phyloP scores from a whole-genome alignment of 306 rosid species.

The Pterocarpus macrocarpus region DNA sequence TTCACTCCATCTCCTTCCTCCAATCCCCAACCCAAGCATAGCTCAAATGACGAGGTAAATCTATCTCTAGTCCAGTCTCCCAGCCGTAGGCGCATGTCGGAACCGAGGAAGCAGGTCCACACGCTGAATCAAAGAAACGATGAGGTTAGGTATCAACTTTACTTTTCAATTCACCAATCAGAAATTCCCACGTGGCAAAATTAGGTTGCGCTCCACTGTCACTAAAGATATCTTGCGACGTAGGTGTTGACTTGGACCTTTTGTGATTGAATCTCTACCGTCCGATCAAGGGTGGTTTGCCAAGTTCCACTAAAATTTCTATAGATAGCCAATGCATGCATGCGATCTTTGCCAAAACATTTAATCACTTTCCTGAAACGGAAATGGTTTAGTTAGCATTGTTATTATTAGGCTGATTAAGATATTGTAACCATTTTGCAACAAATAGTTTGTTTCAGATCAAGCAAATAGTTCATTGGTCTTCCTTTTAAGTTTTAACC shows the following conservation, averaged over 20 bases:
- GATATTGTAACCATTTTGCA: not conserved
- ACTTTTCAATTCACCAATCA: constrained; percentile 13
- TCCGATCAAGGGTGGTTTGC: constrained; percentile 45
- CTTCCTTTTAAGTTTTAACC: not conserved
- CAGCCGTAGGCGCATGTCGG: constrained; percentile 50
- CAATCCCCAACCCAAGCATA: no score
- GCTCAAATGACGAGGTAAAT: no score
- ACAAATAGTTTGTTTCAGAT: not conserved
- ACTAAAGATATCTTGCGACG: not conserved
- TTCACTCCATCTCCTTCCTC: no score
- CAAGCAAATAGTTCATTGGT: no score
- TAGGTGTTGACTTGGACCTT: constrained; percentile 9
- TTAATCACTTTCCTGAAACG: constrained; percentile 34
- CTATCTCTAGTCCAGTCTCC: not conserved
- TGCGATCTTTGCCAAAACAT: constrained; percentile 29
- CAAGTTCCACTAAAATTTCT: constrained; percentile 46
- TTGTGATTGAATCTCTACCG: constrained; percentile 28
- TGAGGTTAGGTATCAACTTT: constrained; percentile 24
- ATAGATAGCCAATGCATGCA: constrained; percentile 20
- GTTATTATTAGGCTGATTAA: constrained; percentile 41
- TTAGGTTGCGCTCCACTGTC: constrained; percentile 39
- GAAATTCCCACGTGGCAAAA: constrained; percentile 14
- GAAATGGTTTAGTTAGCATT: constrained; percentile 27
- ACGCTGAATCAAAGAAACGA: constrained; percentile 8
- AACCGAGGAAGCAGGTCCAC: constrained; percentile 61